Base-by-base conservation (phyloP, 345 rosid species). In the Physaria fendleri region DNA sequence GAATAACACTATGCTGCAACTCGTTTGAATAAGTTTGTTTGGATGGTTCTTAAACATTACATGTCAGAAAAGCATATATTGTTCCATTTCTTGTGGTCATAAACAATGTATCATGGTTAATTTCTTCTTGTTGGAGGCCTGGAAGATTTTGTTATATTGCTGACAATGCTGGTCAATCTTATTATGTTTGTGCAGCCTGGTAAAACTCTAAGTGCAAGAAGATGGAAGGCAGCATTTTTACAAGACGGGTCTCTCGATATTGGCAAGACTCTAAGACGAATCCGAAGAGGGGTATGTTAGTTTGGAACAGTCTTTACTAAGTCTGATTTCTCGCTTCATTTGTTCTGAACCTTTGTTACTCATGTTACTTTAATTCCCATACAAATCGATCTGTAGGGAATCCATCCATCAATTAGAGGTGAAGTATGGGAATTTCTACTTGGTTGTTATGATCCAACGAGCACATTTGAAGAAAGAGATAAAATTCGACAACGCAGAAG, bases 361-460 rank as follows among this genome's bases (percentile, higher is more conserved):
- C 10, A 0, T 22, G 33, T 22, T 53, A 33, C 27, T 39, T 37
- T n/a, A 39, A 23, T 18, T 50, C 15, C 1, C 3, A 12, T 8
- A 20, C 34, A 48, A 48, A 24, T 23, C 5, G n/a, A 22, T 60
- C 48, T 66, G 20, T 59, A 93, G 99, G 99, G 96, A 61, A 71
- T 93, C 44, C 97, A 93, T 82, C 99, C 99, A 66, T 75, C 92
- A 50, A 93, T 93, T 54, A 87, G 99, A 83, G 99, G 94, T 27
- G 90, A 93, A 81, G 99, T 93, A 17, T 93, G 97, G 99, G 99
- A 93, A 67, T 87, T 93, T 62, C 75, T 93, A 37, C 97, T 93
- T 51, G 90, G 88, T 30, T 93, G 99, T 77, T 93, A 76, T 87
- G 90, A 83, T 50, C 84, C 97, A 30, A 76, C 47, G 72, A 93